phyloP scores from a whole-genome alignment of 768 basidiomycete species.

The Boletus vinaceobasis region DNA sequence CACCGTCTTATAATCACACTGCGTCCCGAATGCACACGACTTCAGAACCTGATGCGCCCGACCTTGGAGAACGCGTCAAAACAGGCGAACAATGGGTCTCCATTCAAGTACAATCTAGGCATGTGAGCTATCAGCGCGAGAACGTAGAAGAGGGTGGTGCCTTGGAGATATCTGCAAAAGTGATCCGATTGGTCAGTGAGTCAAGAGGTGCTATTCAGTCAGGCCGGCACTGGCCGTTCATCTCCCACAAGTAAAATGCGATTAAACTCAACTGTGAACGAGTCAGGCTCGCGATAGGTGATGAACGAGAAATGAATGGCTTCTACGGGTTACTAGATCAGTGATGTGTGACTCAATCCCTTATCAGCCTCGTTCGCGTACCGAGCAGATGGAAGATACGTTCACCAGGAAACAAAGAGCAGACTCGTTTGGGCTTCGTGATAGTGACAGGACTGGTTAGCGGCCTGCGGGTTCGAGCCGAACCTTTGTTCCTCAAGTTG shows the following conservation, averaged over 20 bases:
- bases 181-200: background rate
- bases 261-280: slow-evolving; percentile 13
- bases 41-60: background rate
- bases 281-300: slow-evolving; percentile 6
- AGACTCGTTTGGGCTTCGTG: slow-evolving; percentile 1
- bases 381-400: background rate
- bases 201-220: background rate
- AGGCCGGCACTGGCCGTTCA: slow-evolving; percentile 7
- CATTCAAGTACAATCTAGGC: slow-evolving; percentile 3
- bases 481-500: slow-evolving; percentile 1
- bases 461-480: slow-evolving; percentile 1
- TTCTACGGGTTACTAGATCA: slow-evolving; percentile 12
- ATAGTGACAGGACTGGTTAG: slow-evolving; percentile 4
- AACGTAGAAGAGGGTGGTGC: background rate
- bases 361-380: slow-evolving; percentile 11
- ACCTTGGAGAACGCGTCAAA: no score
- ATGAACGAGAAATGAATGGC: slow-evolving; percentile 8
- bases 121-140: slow-evolving; percentile 13
- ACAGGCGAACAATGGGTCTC: slow-evolving; percentile 18
- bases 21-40: background rate
- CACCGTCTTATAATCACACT: slow-evolving; percentile 16
- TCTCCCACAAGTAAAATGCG: background rate
- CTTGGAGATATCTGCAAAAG: background rate
- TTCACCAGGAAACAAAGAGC: background rate
- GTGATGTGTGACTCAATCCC: slow-evolving; percentile 15